These are phyloP conservation scores for Scleroderma bovista DNA, from an alignment of 768 basidiomycete genomes.

Conservation along the genomic window DNA sequence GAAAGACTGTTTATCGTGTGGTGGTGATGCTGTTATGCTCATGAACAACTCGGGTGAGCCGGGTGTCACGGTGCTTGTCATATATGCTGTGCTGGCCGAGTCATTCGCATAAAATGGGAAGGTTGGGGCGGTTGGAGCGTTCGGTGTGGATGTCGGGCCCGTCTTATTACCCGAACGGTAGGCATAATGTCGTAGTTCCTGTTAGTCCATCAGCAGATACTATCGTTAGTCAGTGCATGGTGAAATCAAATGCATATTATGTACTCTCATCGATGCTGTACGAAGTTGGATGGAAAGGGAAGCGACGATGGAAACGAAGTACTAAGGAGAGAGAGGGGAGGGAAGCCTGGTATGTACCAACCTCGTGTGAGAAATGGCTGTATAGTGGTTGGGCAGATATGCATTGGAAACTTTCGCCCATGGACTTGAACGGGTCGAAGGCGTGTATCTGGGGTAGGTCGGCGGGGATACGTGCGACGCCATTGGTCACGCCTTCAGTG, in stretches of 20 bases:
- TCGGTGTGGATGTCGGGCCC: conserved; percentile 4
- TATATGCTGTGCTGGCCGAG: conserved; percentile 17
- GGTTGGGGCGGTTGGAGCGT: not conserved
- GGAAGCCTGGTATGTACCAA: conserved; percentile 17
- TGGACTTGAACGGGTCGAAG: conserved; percentile 22
- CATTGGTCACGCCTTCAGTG: conserved; percentile 2
- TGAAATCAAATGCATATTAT: conserved; percentile 5
- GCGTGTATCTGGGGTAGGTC: conserved; percentile 18
- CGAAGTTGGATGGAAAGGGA: not conserved
- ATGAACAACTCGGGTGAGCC: conserved; percentile 29
- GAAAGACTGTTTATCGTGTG: conserved; percentile 40
- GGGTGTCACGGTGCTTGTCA: conserved; percentile 5
- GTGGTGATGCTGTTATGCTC: conserved; percentile 32
- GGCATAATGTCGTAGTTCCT: conserved; percentile 42
- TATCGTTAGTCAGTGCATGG: conserved; percentile 9
- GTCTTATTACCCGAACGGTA: conserved; percentile 34
- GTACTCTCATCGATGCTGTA: too few relatives aligned
- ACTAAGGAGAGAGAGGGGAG: not conserved
- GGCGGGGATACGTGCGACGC: conserved; percentile 6
- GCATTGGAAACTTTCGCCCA: conserved; percentile 29
- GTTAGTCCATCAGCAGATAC: conserved; percentile 9
- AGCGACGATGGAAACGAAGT: not conserved
- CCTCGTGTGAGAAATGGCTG: conserved; percentile 37
- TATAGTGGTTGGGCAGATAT: conserved; percentile 36
- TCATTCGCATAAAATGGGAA: conserved; percentile 23